Evolutionary conservation across 108 stramenopile species (phyloP), one percentile per base, ranked within the genome.

Genomic region (Nitzschia palea): DNA sequence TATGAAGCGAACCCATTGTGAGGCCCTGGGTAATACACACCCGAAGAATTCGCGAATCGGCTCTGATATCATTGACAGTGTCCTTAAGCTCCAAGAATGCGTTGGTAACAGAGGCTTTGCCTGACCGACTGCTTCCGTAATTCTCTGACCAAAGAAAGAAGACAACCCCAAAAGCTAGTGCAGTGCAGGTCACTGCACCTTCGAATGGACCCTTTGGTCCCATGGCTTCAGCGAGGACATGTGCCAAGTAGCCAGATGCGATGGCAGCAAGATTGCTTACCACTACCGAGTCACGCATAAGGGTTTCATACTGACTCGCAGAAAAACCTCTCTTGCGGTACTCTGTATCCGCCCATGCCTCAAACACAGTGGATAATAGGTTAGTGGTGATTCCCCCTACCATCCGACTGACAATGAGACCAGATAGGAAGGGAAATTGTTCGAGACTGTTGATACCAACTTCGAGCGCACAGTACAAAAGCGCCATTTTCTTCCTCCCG

Each of bases 201-300:
- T 93, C 67, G 47, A 96, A 96, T 0, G 95, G 95, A 6, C 92
- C 92, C 14, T 85, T 84, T 37, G 86, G 83, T 9, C 95, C 95
- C 30, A 71, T 62, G 17, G 50, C 42, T 58, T 77, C 83, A 12
- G 85, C 87, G 9, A 87, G 67, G 15, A 73, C 23, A 40, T 86
- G 82, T 2, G 86, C 83, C 10, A 96, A 26, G 27, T 86, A 80
- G 4, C 93, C 95, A 0, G 90, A 89, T 2, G 73, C 54, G 61
- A 96, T 87, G 10, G 95, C 95, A 22, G 86, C 85, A 47, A 90
- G 36, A 27, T 94, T 92, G 70, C 89, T 90, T 9, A 91, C 85
- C 20, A 85, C 62, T 1, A 89, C 82, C 0, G 88, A 80, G 25
- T 83, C 77, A 15, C 85, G 60, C 70, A 95, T 86, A 14, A 92